Evolutionary conservation across 495 filamentous ascomycete species (phyloP), one percentile per base, ranked within the genome.

Genomic region (Chaetomium fimeti): DNA sequence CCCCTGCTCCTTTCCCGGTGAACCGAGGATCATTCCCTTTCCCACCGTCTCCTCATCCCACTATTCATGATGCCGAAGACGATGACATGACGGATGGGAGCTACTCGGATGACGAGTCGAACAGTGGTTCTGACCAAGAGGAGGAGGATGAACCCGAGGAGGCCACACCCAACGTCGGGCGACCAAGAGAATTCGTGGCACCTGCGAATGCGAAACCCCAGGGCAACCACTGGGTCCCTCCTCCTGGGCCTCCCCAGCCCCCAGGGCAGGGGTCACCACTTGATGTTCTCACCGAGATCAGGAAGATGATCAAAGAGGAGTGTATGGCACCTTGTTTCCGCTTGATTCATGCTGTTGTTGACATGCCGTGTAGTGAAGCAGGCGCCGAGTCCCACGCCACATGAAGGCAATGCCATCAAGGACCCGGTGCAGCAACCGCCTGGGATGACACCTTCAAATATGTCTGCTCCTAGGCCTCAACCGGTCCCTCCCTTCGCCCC

Each of bases 221-320:
- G 52, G 40, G 20, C 22, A 47, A 42, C 18, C 20, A 4, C 1
- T 52, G 13, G 11, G 18, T 38, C 2, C 52, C 16, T 7, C 47
- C 60, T 0, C 51, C 15, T 5, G 42, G 29, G 9, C 18, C 22
- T 16, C 29, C 29, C 6, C 32, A 12, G 16, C 3, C 22, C 1
- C 42, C 52, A 2, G 61, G 16, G 3, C 53, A 56, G 27, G 25
- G 3, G 0, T 9, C 38, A 9, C 47, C 60, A 0, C 18, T 42
- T 11, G 45, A 64, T 57, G 36, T 69, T 11, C 60, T 68, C 38
- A 55, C 57, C 43, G 66, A 73, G 58, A 69, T 73, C 40, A 67
- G 69, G 29, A 71, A 69, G 54, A 61, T 71, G 15, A 69, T 71
- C 55, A 60, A 65, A 25, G 60, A 67, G 58, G 65, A 66, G 49